Evolutionary conservation across 2,329 filamentous ascomycete species (phyloP).

Genomic region (Trichoderma sp.): DNA sequence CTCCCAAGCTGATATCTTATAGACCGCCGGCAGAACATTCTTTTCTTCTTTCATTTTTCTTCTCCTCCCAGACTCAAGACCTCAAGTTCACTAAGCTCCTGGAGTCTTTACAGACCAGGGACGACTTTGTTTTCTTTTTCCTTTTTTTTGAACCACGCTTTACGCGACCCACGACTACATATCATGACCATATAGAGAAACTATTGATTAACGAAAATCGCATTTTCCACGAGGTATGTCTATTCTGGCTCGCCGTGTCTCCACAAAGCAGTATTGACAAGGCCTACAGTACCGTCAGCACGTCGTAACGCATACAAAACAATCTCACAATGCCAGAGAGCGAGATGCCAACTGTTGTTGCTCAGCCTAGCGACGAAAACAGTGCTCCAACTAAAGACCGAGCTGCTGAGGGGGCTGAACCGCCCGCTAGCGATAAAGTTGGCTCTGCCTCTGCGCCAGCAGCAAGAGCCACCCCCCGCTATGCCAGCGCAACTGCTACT

Average conservation of each 20-base stretch:
- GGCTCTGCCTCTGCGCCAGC: neutral
- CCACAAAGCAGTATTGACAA: neutral
- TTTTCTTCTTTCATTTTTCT: neutral
- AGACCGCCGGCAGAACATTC: neutral
- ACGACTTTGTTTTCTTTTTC: neutral
- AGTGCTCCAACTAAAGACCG: neutral
- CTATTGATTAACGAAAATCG: neutral
- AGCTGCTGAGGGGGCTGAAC: neutral
- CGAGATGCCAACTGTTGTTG: neutral
- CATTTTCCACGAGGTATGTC: conserved; percentile 4
- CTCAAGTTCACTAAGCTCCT: neutral
- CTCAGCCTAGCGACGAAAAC: neutral
- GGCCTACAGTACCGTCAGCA: neutral
- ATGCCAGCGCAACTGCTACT: conserved; percentile 12
- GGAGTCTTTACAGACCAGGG: neutral
- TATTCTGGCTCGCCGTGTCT: neutral
- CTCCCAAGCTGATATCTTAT: conserved; percentile 11
- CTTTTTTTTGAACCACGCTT: neutral
- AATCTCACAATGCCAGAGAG: conserved; percentile 4
- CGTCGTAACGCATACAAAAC: neutral
- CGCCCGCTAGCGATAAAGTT: neutral
- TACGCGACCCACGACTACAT: conserved; percentile 14
- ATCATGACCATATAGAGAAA: conserved; percentile 16
- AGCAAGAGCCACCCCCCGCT: conserved; percentile 11
- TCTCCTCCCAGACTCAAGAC: neutral